These are phyloP conservation scores for Neobulgaria alba DNA, from an alignment of 2,329 filamentous ascomycete genomes.

Conservation along the genomic window DNA sequence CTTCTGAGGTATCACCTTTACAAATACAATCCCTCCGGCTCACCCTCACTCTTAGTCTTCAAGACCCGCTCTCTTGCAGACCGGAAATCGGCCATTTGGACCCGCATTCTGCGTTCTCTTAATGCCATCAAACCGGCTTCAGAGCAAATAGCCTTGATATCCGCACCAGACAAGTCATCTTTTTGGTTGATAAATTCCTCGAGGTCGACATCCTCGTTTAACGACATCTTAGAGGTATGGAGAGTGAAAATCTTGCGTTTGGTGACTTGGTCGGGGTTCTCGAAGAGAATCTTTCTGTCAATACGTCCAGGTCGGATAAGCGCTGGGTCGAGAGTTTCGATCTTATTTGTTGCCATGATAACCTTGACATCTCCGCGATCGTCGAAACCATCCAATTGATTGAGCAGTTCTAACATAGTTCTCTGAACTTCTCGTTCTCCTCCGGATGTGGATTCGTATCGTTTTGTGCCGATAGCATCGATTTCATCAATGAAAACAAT, in stretches of 20 bases:
- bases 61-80: slow-evolving; percentile 87
- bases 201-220: slow-evolving; percentile 92
- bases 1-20: slow-evolving; percentile 39
- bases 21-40: slow-evolving; percentile 97
- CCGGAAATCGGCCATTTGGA: slow-evolving; percentile 98
- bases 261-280: slow-evolving; percentile 71
- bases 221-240: slow-evolving; percentile 97
- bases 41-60: slow-evolving; percentile 97
- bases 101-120: slow-evolving; percentile 85
- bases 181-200: slow-evolving; percentile 99
- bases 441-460: slow-evolving; percentile 94
- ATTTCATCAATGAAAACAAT: slow-evolving; percentile 99
- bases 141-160: slow-evolving; percentile 98
- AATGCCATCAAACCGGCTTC: slow-evolving; percentile 93
- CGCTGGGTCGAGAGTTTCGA: slow-evolving; percentile 91
- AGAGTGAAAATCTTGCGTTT: slow-evolving; percentile 96
- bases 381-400: slow-evolving; percentile 97
- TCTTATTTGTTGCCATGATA: slow-evolving; percentile 99
- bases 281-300: slow-evolving; percentile 86
- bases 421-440: slow-evolving; percentile 96
- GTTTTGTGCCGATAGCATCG: slow-evolving; percentile 96
- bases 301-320: slow-evolving; percentile 96
- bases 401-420: slow-evolving; percentile 96
- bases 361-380: slow-evolving; percentile 99
- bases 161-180: slow-evolving; percentile 91